A percentile compares a stretch with the other conserved stretches of the same genome.
Evolutionary conservation across 495 filamentous ascomycete genomes (phyloP).

Genomic region (Friedmanniomyces endolithicus): DNA sequence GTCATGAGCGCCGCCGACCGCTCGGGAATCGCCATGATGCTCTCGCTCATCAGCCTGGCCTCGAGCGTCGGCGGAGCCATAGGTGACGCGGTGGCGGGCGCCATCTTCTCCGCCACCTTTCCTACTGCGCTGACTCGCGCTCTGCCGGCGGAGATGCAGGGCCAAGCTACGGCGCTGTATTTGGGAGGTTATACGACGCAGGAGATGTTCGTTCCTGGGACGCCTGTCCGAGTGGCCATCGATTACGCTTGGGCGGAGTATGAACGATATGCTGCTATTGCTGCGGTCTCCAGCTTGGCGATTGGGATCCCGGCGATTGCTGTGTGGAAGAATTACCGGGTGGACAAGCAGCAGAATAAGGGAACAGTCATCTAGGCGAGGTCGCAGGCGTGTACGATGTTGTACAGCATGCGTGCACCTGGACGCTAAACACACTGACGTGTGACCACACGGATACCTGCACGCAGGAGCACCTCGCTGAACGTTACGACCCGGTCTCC

Average conservation of each 20-base stretch:
- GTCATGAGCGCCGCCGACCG: conserved; percentile 52
- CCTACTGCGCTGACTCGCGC: conserved; percentile 37
- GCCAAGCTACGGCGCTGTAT: conserved; percentile 39
- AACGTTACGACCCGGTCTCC: no score
- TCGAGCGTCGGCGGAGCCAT: conserved; percentile 50
- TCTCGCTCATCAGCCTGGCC: conserved; percentile 49
- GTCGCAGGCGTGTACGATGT: background rate
- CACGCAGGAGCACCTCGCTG: no score
- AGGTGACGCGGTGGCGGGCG: conserved; percentile 46
- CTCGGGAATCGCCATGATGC: conserved; percentile 49
- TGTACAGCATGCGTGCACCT: background rate
- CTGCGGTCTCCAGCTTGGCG: background rate
- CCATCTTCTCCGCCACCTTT: conserved; percentile 54
- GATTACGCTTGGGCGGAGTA: background rate
- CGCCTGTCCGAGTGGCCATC: conserved; percentile 42
- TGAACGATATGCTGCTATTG: background rate
- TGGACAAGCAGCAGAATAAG: conserved; percentile 5
- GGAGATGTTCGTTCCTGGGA: conserved; percentile 40
- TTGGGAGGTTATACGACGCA: conserved; percentile 35
- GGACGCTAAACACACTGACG: background rate
- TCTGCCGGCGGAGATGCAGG: conserved; percentile 37
- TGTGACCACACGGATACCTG: background rate
- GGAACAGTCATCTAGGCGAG: background rate
- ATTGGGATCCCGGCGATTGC: conserved; percentile 2
- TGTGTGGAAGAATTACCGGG: conserved; percentile 3